A percentile compares a stretch with the other conserved stretches of the same genome.
Conservation (phyloP, 768 basidiomycete species). For the Termitomyces bulborhizus region DNA sequence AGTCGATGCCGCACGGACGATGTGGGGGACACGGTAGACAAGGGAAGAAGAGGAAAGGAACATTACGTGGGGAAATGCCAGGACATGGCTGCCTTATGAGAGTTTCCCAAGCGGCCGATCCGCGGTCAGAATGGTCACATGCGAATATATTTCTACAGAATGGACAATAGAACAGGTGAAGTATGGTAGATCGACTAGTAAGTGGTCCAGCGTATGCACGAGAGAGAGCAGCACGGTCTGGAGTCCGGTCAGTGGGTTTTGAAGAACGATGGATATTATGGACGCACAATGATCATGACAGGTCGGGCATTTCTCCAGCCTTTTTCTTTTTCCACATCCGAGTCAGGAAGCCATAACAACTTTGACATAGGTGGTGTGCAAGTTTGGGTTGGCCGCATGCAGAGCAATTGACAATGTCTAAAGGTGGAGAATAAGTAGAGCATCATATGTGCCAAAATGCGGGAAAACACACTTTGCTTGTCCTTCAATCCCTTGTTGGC, state of each 20-base stretch:
- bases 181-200: not conserved
- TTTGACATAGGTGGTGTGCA: slow-evolving; percentile 80
- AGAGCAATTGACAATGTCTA: slow-evolving; percentile 90
- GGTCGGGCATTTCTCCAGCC: slow-evolving; percentile 28
- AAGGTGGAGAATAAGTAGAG: slow-evolving; percentile 4
- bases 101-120: not conserved
- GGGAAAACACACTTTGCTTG: slow-evolving; percentile 65
- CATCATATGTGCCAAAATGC: not conserved
- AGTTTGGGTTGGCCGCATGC: slow-evolving; percentile 86
- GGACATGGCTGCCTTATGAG: slow-evolving; percentile 3
- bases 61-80: slow-evolving; percentile 6
- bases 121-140: slow-evolving; percentile 9
- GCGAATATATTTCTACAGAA: slow-evolving; percentile 8
- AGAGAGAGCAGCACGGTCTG: not conserved
- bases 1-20: slow-evolving; percentile 34
- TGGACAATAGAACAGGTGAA: not conserved
- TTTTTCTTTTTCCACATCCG: slow-evolving; percentile 55
- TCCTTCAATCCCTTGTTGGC: slow-evolving; percentile 95
- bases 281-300: slow-evolving; percentile 24
- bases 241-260: not conserved
- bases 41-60: slow-evolving; percentile 10
- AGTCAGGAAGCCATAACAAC: slow-evolving; percentile 69
- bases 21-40: slow-evolving; percentile 14
- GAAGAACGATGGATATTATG: not conserved
- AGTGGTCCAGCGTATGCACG: not conserved